Evolutionary conservation across 2,329 filamentous ascomycete species (phyloP).

Genomic region (Ambrosiella beaveri): DNA sequence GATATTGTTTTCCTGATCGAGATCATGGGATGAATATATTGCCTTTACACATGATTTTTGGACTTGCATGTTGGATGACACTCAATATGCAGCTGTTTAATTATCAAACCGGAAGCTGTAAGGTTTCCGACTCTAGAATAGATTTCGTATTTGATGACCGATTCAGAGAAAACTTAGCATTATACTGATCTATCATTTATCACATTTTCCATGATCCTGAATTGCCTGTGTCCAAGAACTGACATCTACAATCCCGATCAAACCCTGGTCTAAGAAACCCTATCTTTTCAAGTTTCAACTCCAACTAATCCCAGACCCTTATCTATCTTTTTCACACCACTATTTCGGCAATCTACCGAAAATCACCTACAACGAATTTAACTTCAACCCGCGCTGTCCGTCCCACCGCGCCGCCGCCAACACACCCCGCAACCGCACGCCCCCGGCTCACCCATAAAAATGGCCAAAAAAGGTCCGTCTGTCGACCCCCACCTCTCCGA

Average conservation of each 20-base stretch:
- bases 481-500: not conserved
- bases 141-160: too few relatives aligned
- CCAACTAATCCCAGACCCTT: not conserved
- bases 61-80: not conserved
- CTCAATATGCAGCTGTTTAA: not conserved
- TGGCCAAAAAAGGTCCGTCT: slow-evolving; percentile 23
- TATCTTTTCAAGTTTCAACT: not conserved
- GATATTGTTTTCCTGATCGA: too few relatives aligned
- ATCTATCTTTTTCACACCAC: not conserved
- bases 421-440: not conserved
- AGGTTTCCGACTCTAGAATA: too few relatives aligned
- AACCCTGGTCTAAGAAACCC: too few relatives aligned
- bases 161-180: too few relatives aligned
- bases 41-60: not conserved
- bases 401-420: not conserved
- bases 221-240: too few relatives aligned
- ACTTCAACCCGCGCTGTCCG: not conserved
- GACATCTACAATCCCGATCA: too few relatives aligned
- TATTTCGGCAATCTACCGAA: not conserved
- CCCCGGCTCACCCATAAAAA: slow-evolving; percentile 11
- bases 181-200: too few relatives aligned
- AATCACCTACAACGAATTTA: not conserved
- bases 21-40: too few relatives aligned
- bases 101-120: not conserved
- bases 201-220: too few relatives aligned